Base-by-base conservation (phyloP, 108 stramenopile genomes). In the Fragilariopsis cylindrus region DNA sequence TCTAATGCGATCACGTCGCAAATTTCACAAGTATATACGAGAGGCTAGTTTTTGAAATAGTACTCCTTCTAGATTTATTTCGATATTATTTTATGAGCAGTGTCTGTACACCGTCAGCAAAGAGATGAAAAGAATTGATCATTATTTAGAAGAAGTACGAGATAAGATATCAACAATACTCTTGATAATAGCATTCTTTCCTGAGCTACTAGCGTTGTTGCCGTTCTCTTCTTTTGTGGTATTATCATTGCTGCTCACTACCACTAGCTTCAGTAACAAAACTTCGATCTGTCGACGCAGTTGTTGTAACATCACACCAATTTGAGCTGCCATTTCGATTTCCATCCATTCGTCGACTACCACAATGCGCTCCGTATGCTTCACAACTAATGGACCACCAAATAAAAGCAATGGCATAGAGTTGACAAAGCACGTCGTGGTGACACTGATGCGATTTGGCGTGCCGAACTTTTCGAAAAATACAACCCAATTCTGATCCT, bases 391-490 rank as follows among this genome's bases (percentile, higher is more conserved):
- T 1, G 66, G 42, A 0, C 83, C 80, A 41, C 93, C 93, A 67
- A 94, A 90, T 13, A 94, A 71, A 19, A 92, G 44, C 21, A 94
- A 43, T 0, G 81, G 73, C 41, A 90, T 64, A 42, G 93, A 90
- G 73, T 91, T 76, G 42, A 88, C 76, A 60, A 90, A 82, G 58
- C 81, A 71, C 13, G 93, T 91, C 12, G 88, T 84, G 11, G 88
- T 79, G 1, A 94, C 68, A 41, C 71, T 81, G 8, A 85, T 84
- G 5, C 87, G 82, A 52, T 80, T 60, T 4, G 78, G 58, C 8
- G 87, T 87, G n/a, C 82, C 89, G 82, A 94, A 89, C 52, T 92
- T 92, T 78, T 92, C 93, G 57, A 89, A 78, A 62, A 87, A 94
- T 1, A 80, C 81, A 39, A 91, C 58, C 88, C 89, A 94, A 16